These are phyloP conservation scores for Moringa oleifera DNA, from an alignment of 345 rosid species.

Conservation along the genomic window DNA sequence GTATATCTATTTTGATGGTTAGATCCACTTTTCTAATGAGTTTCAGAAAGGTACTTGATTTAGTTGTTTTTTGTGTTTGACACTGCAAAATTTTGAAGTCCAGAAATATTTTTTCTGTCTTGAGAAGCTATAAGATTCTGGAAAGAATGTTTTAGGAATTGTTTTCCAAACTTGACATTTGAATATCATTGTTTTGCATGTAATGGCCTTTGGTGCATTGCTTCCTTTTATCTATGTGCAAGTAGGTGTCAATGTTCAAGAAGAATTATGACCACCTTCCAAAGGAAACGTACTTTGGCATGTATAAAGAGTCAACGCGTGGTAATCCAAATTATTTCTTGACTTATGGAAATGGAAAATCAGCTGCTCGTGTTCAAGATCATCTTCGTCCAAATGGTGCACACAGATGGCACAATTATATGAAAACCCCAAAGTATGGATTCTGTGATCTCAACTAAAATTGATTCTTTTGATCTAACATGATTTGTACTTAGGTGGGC, in stretches of 20 bases:
- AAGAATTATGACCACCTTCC: slow-evolving; percentile 94
- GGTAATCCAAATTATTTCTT: slow-evolving; percentile 94
- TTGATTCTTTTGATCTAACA: not conserved
- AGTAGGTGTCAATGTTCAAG: slow-evolving; percentile 93
- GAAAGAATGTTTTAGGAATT: too few species aligned
- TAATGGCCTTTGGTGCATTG: not conserved
- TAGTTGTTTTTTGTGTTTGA: not conserved
- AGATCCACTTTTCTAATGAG: not conserved
- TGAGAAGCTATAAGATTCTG: too few species aligned
- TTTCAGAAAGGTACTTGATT: not conserved
- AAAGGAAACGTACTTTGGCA: slow-evolving; percentile 88
- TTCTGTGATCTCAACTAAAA: not conserved
- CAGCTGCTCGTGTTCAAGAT: slow-evolving; percentile 79
- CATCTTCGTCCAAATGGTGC: slow-evolving; percentile 99
- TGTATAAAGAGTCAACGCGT: slow-evolving; percentile 84
- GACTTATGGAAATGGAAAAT: slow-evolving; percentile 93
- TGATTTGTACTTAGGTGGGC: not conserved
- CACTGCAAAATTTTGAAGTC: too few species aligned
- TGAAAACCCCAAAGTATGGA: slow-evolving; percentile 79
- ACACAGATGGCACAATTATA: slow-evolving; percentile 97
- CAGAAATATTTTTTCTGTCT: too few species aligned
- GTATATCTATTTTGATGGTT: too few species aligned
- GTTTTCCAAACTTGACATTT: not conserved
- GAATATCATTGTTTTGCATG: not conserved
- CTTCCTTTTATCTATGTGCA: slow-evolving; percentile 16